Base-by-base conservation (phyloP, 305 asterid species). In the Solanum aculeatissimum region DNA sequence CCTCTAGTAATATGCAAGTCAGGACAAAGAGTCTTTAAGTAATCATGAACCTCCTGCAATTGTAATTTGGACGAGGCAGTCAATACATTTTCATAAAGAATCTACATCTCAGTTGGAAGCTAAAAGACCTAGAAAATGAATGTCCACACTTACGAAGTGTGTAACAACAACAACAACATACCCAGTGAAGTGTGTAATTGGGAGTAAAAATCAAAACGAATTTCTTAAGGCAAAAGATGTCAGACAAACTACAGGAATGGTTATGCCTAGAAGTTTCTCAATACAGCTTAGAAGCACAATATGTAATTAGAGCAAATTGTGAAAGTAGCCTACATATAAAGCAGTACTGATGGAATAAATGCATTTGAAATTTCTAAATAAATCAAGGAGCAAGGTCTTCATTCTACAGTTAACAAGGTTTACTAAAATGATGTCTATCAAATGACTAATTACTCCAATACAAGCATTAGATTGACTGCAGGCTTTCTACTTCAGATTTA, bases 1-100 rank as follows among this genome's bases (percentile, higher is more conserved):
- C 99, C 98, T 45, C 97, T 95, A 84, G 98, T 89, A 49, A 96
- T 93, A 91, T 96, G 98, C 87, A 96, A 87, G 88, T 92, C 97
- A 2, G 99, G 97, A 84, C 99, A 96, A 81, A 96, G 89, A 68
- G 93, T 95, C 92, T 89, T 96, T 86, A 96, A 89, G 93, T 95
- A 96, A 89, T 96, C 98, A 86, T 95, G 98, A 90, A 96, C 94
- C 91, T 96, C 99, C 99, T 94, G 91, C 85, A 84, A 18, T 29
- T 77, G 43, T 51, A 51, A 51, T 16, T 51, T 51, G 47, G 19
- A 51, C 29, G 21, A 77, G 62, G 82, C 5, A 77, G 43, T 77
- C 45, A 29, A 77, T 18, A 77, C 47, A 51, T 27, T 29, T 51
- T 77, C 25, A 51, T 29, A 51, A 10, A 6, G 43, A 75, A 51